phyloP scores from a whole-genome alignment of 345 rosid species.

The Theobroma cacao region DNA sequence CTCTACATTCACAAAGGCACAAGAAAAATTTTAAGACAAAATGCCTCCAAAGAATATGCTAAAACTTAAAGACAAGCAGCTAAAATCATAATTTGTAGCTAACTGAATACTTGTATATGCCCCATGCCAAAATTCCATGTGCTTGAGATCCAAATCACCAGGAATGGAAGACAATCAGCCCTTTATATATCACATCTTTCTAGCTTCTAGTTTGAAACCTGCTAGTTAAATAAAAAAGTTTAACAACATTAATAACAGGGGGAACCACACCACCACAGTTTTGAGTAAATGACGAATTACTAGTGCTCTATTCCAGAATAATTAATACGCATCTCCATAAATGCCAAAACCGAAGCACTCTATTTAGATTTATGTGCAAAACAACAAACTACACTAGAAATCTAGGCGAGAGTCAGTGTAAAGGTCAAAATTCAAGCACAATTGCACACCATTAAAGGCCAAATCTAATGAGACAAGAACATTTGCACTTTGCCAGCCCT shows the following conservation, averaged over 20 bases:
- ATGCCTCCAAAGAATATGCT: constrained; percentile 30
- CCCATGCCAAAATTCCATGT: constrained; percentile 33
- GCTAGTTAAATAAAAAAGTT: not conserved
- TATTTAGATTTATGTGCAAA: not conserved
- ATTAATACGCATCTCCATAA: not conserved
- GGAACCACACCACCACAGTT: not conserved
- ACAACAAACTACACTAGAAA: not conserved
- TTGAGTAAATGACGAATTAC: not conserved
- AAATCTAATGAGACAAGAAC: not conserved
- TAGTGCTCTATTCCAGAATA: not conserved
- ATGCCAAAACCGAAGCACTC: not conserved
- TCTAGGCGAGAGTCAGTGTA: not conserved
- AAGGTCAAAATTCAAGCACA: not conserved
- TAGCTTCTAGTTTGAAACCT: constrained; percentile 31
- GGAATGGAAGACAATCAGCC: constrained; percentile 28
- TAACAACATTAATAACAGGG: not conserved
- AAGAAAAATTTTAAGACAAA: not conserved
- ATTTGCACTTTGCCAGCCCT: not conserved
- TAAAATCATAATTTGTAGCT: constrained; percentile 7
- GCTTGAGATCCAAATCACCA: constrained; percentile 28
- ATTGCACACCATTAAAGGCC: not conserved
- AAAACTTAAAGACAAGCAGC: constrained; percentile 11
- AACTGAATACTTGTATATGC: constrained; percentile 15
- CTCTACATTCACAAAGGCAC: constrained; percentile 34
- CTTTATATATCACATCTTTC: constrained; percentile 24